Evolutionary conservation across 495 filamentous ascomycete species (phyloP), one percentile per base, ranked within the genome.

Genomic region (Corynascus novoguineensis): DNA sequence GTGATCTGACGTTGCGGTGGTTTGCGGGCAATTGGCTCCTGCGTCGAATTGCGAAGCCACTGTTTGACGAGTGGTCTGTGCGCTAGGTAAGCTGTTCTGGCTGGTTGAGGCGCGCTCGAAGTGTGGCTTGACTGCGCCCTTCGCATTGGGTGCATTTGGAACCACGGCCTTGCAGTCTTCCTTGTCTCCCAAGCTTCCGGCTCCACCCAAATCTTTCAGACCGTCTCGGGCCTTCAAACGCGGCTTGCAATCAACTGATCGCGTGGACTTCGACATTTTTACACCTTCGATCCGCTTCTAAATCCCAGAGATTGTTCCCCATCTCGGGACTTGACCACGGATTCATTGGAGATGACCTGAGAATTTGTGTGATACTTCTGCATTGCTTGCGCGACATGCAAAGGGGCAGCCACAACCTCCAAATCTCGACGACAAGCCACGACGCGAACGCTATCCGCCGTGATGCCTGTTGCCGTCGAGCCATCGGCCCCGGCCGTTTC

Each of bases 391-490:
- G 4, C 38, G 19, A 28, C 12, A 25, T 37, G 53, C 42, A 48
- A 31, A 17, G 5, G 5, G 24, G 5, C 8, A 40, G 5, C 2
- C 11, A 15, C 49, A n/a, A 8, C 35, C 22, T 14, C 17, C 0
- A 10, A 17, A 4, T 22, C 22, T 12, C 27, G 14, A 29, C 41
- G 35, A 8, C 10, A 22, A 11, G 6, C 1, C 22, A 19, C 52
- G 2, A 35, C 29, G 1, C 11, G n/a, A 34, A 27, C 35, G 9
- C 24, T 31, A 22, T 22, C 37, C 44, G 29, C 55, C 6, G 53
- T 28, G 29, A 68, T 66, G 65, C 51, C 64, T 22, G 24, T 59
- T 24, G 44, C 17, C 17, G 28, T 60, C 15, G 53, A 61, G 10
- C 9, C 51, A 0, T 5, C 58, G 10, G 49, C 47, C 0, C 2